Evolutionary conservation across 257 asterid species (phyloP), one percentile per base, ranked within the genome.

Genomic region (Solanum infundibuliforme): DNA sequence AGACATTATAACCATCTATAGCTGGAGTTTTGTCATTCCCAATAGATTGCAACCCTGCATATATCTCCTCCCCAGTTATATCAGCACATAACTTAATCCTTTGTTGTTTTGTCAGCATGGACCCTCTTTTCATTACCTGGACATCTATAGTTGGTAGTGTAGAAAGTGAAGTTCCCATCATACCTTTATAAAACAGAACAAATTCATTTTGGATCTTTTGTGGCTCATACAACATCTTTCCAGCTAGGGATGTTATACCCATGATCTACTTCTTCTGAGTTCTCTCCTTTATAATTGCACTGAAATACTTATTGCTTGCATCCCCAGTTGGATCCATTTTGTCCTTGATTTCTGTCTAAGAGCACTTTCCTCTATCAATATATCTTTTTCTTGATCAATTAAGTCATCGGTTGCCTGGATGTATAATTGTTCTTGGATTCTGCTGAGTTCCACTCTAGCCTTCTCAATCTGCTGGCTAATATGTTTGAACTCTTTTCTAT

Each of bases 231-330:
- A 48, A 48, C 3, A 48, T 14, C 3, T 48, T 41, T 34, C 2
- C 2, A 48, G 58, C 2, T 12, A 48, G 58, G 20, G 58, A 13
- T 5, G 21, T 48, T 4, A 14, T 14, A 14, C 21, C 9, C 0
- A 0, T 20, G 11, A 20, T 3, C 2, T 58, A 1, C 5, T 58
- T 58, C 2, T 20, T 1, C 4, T 58, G 25, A 3, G 12, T 58
- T 58, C 5, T 58, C 12, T 58, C 5, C 5, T 58, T 16, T 6
- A 58, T 58, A 8, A 58, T 8, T 6, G 5, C 66, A 20, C 23
- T 7, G 5, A 58, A 58, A 3, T 58, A 58, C 2, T 58, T 58
- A 7, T 20, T 58, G 0, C 3, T 58, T 6, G 66, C n/a, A 21
- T 58, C 25, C 2, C 11, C 1, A 1, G 4, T 20, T 58, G 66